phyloP scores from a whole-genome alignment of 73 alveolate genomes.

The Paramecium primaurelia region DNA sequence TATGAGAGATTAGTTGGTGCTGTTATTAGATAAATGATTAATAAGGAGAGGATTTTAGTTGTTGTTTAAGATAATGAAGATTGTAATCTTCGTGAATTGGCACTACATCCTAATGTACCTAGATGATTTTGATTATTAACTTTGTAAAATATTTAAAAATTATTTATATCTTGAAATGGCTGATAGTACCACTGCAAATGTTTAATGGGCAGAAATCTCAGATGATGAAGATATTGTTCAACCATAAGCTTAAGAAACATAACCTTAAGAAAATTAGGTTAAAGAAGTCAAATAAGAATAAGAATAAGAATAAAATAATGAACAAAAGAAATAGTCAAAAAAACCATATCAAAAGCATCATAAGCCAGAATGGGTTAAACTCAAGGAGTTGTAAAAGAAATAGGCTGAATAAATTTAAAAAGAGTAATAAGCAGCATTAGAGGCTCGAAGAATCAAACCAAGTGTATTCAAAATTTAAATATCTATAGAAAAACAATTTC shows the following conservation, averaged over 20 bases:
- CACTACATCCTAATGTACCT: neutral
- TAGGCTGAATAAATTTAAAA: neutral
- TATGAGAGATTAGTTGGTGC: slow-evolving; percentile 8
- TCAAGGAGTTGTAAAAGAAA: neutral
- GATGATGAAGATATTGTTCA: neutral
- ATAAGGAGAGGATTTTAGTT: neutral
- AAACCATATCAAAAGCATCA: slow-evolving; percentile 7
- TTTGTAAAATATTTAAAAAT: neutral
- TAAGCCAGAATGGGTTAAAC: neutral
- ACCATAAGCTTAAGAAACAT: neutral
- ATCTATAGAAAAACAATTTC: neutral
- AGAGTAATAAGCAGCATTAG: neutral
- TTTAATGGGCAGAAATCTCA: neutral
- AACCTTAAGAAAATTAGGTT: neutral
- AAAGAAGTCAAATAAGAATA: neutral
- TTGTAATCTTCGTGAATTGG: neutral
- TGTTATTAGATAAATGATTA: neutral
- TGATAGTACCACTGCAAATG: neutral
- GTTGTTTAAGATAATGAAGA: neutral
- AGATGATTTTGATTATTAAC: slow-evolving; percentile 1
- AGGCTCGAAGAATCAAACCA: slow-evolving; percentile 1
- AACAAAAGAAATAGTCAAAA: neutral
- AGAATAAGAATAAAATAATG: neutral
- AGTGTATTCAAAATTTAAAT: neutral
- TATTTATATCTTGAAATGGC: slow-evolving; percentile 17